Percentiles rank a stretch among this genome's conserved stretches.
Evolutionary conservation across 164 flowering plant genomes (phyloP).

Genomic region (Cinnamomum chago): DNA sequence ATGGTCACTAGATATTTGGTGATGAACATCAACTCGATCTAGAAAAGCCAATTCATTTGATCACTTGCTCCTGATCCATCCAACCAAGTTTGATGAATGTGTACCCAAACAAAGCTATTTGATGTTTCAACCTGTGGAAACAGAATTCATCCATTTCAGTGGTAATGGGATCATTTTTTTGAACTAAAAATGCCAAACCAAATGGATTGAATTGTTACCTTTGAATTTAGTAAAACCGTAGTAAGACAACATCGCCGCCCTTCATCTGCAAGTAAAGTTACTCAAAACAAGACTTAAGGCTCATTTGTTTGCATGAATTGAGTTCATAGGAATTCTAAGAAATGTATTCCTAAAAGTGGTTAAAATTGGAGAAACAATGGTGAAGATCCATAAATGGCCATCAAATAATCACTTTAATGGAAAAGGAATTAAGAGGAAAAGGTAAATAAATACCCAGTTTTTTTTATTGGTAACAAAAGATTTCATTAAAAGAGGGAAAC

Average conservation of each 20-base stretch:
- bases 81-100: slow-evolving; percentile 61
- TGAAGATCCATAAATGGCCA: too few species aligned
- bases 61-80: slow-evolving; percentile 31
- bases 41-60: slow-evolving; percentile 34
- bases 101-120: slow-evolving; percentile 36
- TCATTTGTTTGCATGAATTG: too few species aligned
- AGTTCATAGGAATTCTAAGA: too few species aligned
- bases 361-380: too few species aligned
- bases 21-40: slow-evolving; percentile 2
- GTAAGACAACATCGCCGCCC: slow-evolving; percentile 34
- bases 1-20: background rate
- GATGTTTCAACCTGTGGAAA: slow-evolving; percentile 20
- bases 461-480: too few species aligned
- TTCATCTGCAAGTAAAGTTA: slow-evolving; percentile 33
- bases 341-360: too few species aligned
- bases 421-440: too few species aligned
- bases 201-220: slow-evolving; percentile 29
- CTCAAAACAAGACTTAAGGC: background rate
- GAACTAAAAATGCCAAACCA: background rate
- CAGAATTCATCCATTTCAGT: background rate
- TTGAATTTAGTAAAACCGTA: slow-evolving; percentile 33
- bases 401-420: too few species aligned
- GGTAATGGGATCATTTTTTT: background rate
- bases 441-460: too few species aligned
- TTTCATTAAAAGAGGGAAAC: too few species aligned